Evolutionary conservation across 2,329 filamentous ascomycete genomes (phyloP), one percentile per base, ranked within the genome.

Genomic region (Paecilomyces formosus): DNA sequence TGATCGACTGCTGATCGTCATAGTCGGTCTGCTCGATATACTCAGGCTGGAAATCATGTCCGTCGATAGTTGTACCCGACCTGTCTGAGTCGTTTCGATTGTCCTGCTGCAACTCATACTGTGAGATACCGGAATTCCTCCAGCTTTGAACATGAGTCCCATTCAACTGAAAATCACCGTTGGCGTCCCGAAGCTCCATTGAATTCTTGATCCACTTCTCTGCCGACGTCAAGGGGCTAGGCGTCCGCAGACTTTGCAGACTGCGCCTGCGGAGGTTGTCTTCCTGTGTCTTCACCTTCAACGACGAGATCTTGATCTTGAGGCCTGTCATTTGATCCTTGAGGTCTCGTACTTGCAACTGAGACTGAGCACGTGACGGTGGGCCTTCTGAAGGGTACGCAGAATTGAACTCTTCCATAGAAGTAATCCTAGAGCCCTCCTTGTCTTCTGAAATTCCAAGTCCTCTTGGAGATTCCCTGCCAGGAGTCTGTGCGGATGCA

Each of bases 271-370:
- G 87, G 66, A 95, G 73, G 65, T 84, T 91, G 65, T 96, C 92
- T 59, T 88, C 89, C 21, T 88, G 84, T 0, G 90, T 88, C 65
- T 90, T 87, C 62, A 92, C 86, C 65, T 89, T 88, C 50, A 96
- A 74, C 15, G 81, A 88, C 1, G 90, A 92, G 35, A 96, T 92
- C 67, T 91, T 90, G 60, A 89, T 90, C 69, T 92, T 92, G 53
- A 96, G 79, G 56, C 89, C 90, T 58, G 88, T 86, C 83, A 96
- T 90, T 70, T 96, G 91, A 63, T 91, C 88, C 60, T 90, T 90
- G 51, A 96, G 78, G 67, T 85, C 84, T 8, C 87, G 85, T 68
- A 90, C 85, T 67, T 89, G 87, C 13, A 87, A 82, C n/a, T 85
- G 85, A 0, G 90, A 93, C 13, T 85, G 81, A 2, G 89, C 87